Conservation (phyloP, 2,329 filamentous ascomycete species). For the Aspergillus sp. region DNA sequence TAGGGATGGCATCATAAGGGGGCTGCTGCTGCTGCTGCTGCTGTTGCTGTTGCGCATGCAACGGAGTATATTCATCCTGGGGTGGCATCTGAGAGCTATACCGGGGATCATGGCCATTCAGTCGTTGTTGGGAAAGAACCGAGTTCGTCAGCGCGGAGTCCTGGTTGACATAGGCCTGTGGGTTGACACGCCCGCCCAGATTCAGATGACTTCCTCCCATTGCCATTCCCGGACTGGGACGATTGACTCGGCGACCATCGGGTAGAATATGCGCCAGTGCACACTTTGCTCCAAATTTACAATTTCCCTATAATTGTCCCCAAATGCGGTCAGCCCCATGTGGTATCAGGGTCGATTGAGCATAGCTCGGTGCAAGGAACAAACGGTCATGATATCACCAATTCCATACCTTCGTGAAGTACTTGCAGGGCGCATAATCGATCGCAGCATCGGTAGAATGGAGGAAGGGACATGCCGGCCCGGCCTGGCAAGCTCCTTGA, state of each 20-base stretch:
- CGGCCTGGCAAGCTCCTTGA: slow-evolving; percentile 93
- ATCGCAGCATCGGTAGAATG: slow-evolving; percentile 84
- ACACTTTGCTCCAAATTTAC: slow-evolving; percentile 98
- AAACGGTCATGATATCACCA: not conserved
- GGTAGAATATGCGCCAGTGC: slow-evolving; percentile 94
- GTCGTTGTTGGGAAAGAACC: slow-evolving; percentile 64
- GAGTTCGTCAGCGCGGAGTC: slow-evolving; percentile 75
- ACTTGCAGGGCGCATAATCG: slow-evolving; percentile 91
- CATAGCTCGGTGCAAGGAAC: not conserved
- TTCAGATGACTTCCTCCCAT: slow-evolving; percentile 62
- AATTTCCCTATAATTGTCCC: slow-evolving; percentile 71
- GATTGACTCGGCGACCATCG: slow-evolving; percentile 87
- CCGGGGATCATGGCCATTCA: slow-evolving; percentile 51
- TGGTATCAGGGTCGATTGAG: not conserved
- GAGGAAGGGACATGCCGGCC: slow-evolving; percentile 92
- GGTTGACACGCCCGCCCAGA: slow-evolving; percentile 67
- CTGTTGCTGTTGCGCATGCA: slow-evolving; percentile 36
- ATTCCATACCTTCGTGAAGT: slow-evolving; percentile 83
- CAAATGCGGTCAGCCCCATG: slow-evolving; percentile 24
- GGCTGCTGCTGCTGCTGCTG: slow-evolving; percentile 43
- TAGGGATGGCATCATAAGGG: slow-evolving; percentile 54
- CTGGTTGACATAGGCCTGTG: slow-evolving; percentile 62
- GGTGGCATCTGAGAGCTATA: slow-evolving; percentile 43
- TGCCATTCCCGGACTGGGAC: slow-evolving; percentile 55
- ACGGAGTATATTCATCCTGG: slow-evolving; percentile 47